Base-by-base conservation (phyloP, 345 rosid species). In the Syzygium grande region DNA sequence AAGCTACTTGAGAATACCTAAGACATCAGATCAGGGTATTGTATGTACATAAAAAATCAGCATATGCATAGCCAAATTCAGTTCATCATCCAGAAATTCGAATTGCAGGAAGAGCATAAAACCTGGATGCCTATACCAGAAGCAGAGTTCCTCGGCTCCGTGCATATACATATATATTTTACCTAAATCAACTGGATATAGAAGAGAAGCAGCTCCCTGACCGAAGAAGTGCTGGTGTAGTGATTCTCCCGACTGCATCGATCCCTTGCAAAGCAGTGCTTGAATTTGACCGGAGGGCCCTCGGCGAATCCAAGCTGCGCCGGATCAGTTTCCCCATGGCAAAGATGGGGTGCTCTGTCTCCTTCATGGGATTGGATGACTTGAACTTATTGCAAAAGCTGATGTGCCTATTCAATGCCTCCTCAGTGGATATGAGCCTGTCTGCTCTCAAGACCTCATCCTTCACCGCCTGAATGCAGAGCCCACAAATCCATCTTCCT, bases 341-440 rank as follows among this genome's bases (percentile, higher is more conserved):
- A 1, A 92, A 91, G 68, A 97, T 95, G 29, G 97, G 99, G 88
- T 94, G 92, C 88, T 97, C 94, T n/a, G 92, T 92, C 84, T 90
- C 59, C 38, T 21, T 43, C 43, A 11, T 51, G 8, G 2, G 91
- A 89, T 90, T 61, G 87, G 34, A 59, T 1, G 92, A 87, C 11
- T 92, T 87, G 78, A 93, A 93, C 87, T 87, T 79, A 13, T 86
- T 89, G 90, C 92, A 95, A 63, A 94, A 89, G 41, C 61, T 88
- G 51, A 90, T 90, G 90, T 94, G 97, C 25, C 95, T 90, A 46
- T 91, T 85, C 84, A 95, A 63, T 4, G 95, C 97, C 89, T 95
- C 95, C 80, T 92, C 94, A 4, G 91, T 90, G 86, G 97, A 92
- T 68, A 94, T 94, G 23, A 87, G 89, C 78, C 85, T 54, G 21